Conservation (phyloP, 164 flowering plant species). For the Nelumbo lutea region DNA sequence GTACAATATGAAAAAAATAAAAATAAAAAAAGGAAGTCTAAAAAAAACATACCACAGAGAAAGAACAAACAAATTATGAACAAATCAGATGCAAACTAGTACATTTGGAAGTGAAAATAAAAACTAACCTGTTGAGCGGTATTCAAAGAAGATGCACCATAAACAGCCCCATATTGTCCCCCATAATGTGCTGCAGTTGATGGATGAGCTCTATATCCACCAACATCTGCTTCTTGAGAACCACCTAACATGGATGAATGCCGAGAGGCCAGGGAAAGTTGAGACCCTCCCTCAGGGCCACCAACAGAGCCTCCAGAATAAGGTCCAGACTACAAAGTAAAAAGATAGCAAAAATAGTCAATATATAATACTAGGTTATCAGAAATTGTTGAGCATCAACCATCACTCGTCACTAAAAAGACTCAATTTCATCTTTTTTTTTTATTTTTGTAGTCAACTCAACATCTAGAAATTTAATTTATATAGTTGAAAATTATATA, state of each 20-base stretch:
- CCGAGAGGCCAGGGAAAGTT: conserved; percentile 42
- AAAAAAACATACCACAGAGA: too few relatives aligned
- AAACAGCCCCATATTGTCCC: conserved; percentile 68
- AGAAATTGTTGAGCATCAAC: neutral
- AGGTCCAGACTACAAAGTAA: conserved; percentile 41
- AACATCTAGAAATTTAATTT: too few relatives aligned
- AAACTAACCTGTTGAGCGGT: conserved; percentile 53
- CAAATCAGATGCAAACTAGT: too few relatives aligned
- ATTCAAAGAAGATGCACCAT: conserved; percentile 54
- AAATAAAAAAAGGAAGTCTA: too few relatives aligned
- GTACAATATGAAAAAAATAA: too few relatives aligned
- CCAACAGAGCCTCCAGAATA: conserved; percentile 49
- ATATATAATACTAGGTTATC: neutral
- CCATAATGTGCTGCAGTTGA: conserved; percentile 59
- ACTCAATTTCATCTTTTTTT: neutral
- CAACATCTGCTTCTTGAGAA: conserved; percentile 59
- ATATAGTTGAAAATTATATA: neutral
- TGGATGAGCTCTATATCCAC: conserved; percentile 58
- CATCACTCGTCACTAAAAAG: neutral
- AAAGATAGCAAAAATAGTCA: conserved; percentile 1
- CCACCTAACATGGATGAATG: conserved; percentile 50
- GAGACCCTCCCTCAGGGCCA: conserved; percentile 46
- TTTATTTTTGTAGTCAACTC: neutral
- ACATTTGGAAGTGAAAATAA: too few relatives aligned
- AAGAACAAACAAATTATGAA: too few relatives aligned